Evolutionary conservation across 2,329 filamentous ascomycete genomes (phyloP).

Genomic region (Paraphoma chrysanthemicola): DNA sequence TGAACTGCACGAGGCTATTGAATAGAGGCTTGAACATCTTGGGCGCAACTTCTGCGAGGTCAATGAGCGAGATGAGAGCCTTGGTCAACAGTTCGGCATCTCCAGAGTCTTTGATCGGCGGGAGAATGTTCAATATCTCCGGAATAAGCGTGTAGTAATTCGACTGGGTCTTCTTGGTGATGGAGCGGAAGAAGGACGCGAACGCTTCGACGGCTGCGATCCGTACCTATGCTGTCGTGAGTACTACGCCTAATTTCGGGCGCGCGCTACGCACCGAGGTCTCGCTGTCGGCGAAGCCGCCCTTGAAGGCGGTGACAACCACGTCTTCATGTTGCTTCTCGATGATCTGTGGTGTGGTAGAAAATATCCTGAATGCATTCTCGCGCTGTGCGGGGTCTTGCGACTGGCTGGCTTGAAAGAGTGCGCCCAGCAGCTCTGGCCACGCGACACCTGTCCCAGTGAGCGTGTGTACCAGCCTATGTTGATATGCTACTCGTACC

Average conservation of each 20-base stretch:
- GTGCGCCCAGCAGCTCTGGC: slow-evolving; percentile 83
- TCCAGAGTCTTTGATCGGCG: slow-evolving; percentile 88
- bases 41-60: slow-evolving; percentile 89
- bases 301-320: slow-evolving; percentile 86
- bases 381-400: slow-evolving; percentile 84
- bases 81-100: slow-evolving; percentile 92
- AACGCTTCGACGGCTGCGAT: slow-evolving; percentile 97
- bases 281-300: slow-evolving; percentile 89
- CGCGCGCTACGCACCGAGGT: slow-evolving; percentile 65
- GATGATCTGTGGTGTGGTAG: slow-evolving; percentile 92
- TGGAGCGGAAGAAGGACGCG: slow-evolving; percentile 90
- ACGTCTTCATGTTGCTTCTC: slow-evolving; percentile 93
- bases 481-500: slow-evolving; percentile 62
- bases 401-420: slow-evolving; percentile 92
- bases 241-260: not conserved
- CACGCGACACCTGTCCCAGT: slow-evolving; percentile 73
- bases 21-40: slow-evolving; percentile 99
- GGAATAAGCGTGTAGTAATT: slow-evolving; percentile 90
- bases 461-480: slow-evolving; percentile 3
- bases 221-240: slow-evolving; percentile 67
- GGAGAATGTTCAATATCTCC: slow-evolving; percentile 91
- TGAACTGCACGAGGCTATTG: slow-evolving; percentile 89
- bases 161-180: slow-evolving; percentile 83
- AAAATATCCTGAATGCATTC: slow-evolving; percentile 92
- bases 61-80: slow-evolving; percentile 88